Conservation (phyloP, 2,329 filamentous ascomycete genomes). For the Colletotrichum agaves region DNA sequence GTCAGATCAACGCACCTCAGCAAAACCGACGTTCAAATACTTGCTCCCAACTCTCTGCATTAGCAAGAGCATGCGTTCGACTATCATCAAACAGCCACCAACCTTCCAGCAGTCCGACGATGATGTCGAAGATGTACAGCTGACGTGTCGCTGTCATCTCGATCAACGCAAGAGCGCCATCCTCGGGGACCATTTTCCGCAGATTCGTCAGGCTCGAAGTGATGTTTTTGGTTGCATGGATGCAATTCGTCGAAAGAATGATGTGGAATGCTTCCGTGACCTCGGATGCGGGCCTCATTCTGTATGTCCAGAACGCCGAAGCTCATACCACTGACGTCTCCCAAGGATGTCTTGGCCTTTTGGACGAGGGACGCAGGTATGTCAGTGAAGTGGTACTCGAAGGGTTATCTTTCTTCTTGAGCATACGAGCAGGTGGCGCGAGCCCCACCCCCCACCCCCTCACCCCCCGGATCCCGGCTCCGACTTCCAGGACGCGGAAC, state of each 20-base stretch:
- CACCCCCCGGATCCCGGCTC: constrained; percentile 57
- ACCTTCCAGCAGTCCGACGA: constrained; percentile 49
- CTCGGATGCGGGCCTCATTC: constrained; percentile 35
- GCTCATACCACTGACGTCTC: constrained; percentile 38
- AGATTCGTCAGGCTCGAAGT: constrained; percentile 28
- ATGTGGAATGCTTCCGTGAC: constrained; percentile 42
- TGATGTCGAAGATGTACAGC: constrained; percentile 45
- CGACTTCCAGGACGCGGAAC: constrained; percentile 55
- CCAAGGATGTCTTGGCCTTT: constrained; percentile 42
- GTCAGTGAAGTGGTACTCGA: constrained; percentile 58
- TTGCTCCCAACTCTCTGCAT: constrained; percentile 40
- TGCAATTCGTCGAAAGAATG: constrained; percentile 49
- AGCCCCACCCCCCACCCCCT: no score
- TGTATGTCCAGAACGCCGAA: constrained; percentile 47
- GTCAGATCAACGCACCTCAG: constrained; percentile 42
- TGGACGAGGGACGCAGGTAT: constrained; percentile 49
- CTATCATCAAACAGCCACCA: constrained; percentile 49
- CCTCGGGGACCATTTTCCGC: constrained; percentile 41
- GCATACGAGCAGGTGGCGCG: constrained; percentile 44
- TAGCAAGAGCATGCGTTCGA: constrained; percentile 40
- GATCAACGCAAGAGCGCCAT: constrained; percentile 45
- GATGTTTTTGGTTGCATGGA: constrained; percentile 43
- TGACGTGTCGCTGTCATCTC: constrained; percentile 43
- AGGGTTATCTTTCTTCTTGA: constrained; percentile 41
- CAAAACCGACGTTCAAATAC: constrained; percentile 40